Evolutionary conservation across 129 eudicot genomes (phyloP).

Genomic region (Heracleum sosnowskyi): DNA sequence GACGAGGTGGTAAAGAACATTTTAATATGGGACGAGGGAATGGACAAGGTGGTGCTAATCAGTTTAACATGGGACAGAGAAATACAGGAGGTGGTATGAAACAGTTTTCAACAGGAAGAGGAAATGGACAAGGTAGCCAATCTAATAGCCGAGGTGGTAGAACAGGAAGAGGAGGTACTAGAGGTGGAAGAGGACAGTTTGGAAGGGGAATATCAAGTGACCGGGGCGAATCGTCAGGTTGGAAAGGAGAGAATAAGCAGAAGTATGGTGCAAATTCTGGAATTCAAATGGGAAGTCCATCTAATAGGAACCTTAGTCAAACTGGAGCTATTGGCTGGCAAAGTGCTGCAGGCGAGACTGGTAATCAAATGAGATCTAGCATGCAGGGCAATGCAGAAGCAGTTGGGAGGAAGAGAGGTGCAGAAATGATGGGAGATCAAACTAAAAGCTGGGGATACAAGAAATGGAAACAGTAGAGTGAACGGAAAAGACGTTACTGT

Average conservation of each 20-base stretch:
- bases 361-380: neutral
- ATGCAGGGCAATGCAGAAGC: neutral
- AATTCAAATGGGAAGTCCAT: neutral
- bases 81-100: slow-evolving; percentile 1
- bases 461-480: neutral
- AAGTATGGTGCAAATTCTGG: neutral
- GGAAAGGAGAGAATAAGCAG: neutral
- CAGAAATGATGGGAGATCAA: slow-evolving; percentile 3
- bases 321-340: neutral
- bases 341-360: neutral
- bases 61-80: neutral
- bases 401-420: slow-evolving; percentile 1
- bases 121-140: slow-evolving; percentile 3
- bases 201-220: neutral
- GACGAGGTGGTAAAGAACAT: slow-evolving; percentile 13
- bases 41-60: neutral
- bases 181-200: slow-evolving; percentile 20
- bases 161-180: slow-evolving; percentile 18
- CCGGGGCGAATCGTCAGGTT: neutral
- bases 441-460: slow-evolving; percentile 6
- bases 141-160: slow-evolving; percentile 15
- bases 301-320: neutral
- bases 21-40: neutral
- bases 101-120: neutral
- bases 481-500: neutral